Percentiles rank a stretch among this genome's conserved stretches.
These are phyloP conservation scores for Dactylellina parvicollis DNA, from an alignment of 2,329 filamentous ascomycete species.

Conservation along the genomic window DNA sequence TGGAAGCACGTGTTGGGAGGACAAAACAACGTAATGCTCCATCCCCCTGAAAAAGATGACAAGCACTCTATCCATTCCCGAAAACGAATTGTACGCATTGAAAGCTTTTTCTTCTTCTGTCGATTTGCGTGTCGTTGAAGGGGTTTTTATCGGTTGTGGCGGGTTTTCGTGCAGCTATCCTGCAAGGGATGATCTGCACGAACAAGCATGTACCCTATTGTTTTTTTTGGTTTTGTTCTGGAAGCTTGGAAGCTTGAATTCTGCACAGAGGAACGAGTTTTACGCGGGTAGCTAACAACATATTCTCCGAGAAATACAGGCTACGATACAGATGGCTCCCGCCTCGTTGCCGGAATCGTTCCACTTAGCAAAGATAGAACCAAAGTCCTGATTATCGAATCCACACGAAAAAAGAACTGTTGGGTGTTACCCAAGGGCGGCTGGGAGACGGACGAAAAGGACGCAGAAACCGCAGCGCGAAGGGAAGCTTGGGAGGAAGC, in stretches of 20 bases:
- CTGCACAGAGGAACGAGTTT: not conserved
- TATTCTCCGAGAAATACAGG: slow-evolving; percentile 68
- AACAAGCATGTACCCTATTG: not conserved
- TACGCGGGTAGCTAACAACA: not conserved
- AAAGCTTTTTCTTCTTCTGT: slow-evolving; percentile 9
- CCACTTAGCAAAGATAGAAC: slow-evolving; percentile 86
- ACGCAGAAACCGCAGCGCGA: slow-evolving; percentile 78
- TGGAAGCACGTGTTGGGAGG: slow-evolving; percentile 51
- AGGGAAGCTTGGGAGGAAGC: slow-evolving; percentile 98
- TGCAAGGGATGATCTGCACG: too few species aligned
- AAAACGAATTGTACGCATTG: slow-evolving; percentile 26
- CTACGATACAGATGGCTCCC: slow-evolving; percentile 90
- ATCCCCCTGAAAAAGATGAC: slow-evolving; percentile 37
- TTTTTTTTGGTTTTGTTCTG: not conserved
- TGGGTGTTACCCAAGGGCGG: slow-evolving; percentile 99
- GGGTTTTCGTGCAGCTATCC: not conserved
- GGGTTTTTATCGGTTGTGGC: not conserved
- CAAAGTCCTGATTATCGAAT: slow-evolving; percentile 92
- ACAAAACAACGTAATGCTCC: slow-evolving; percentile 54
- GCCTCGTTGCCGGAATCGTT: slow-evolving; percentile 93
- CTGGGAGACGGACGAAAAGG: slow-evolving; percentile 94
- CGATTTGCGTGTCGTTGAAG: slow-evolving; percentile 10
- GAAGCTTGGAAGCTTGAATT: not conserved
- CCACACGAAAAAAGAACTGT: slow-evolving; percentile 79
- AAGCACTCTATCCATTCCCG: not conserved